These are phyloP conservation scores for slime mould (Dictyostelium discoideum) DNA, from an alignment of 78 protist species.

Conservation along the genomic window DNA sequence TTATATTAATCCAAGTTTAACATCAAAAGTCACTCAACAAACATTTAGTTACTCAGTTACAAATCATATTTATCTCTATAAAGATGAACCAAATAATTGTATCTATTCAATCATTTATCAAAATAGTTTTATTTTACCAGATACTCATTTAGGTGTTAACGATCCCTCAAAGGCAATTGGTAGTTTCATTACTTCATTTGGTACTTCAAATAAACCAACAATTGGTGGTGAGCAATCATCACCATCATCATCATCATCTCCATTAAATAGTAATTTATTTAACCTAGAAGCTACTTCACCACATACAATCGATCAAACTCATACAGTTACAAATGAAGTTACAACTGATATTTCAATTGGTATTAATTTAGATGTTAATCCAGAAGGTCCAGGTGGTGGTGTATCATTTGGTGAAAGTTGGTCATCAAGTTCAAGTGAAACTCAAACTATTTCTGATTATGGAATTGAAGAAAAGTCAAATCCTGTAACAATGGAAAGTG, in stretches of 20 bases:
- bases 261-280: background rate
- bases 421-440: background rate
- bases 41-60: background rate
- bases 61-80: conserved; percentile 13
- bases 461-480: conserved; percentile 38
- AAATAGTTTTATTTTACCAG: conserved; percentile 3
- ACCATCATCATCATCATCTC: background rate
- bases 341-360: background rate
- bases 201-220: background rate
- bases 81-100: background rate
- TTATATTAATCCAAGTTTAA: background rate
- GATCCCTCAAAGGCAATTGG: conserved; percentile 15
- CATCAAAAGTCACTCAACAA: background rate
- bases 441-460: background rate
- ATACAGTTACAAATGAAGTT: background rate
- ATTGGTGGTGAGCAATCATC: too few species aligned
- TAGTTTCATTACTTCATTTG: background rate
- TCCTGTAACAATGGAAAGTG: background rate
- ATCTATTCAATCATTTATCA: conserved; percentile 7
- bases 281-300: conserved; percentile 19
- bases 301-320: conserved; percentile 26
- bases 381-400: background rate
- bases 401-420: background rate
- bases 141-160: background rate
- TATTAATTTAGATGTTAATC: background rate